Base-by-base conservation (phyloP, 805 yeast genomes). In the Schizosaccharomyces octosporus region DNA sequence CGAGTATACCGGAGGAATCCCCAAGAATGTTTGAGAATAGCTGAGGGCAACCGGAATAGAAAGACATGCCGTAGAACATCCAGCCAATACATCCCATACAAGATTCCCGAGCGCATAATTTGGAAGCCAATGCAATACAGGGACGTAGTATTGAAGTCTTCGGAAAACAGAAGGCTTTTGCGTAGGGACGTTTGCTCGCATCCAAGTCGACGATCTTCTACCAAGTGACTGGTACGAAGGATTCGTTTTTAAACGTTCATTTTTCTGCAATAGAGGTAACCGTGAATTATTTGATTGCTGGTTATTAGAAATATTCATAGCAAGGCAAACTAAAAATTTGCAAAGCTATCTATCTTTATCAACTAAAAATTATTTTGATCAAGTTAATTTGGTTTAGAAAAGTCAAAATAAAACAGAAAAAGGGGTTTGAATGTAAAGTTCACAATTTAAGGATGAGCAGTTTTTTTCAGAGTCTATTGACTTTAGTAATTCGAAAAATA, bases 1-100 rank as follows among this genome's bases (percentile, higher is more conserved):
- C 0, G 96, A 96, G 65, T 84, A 80, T 2, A 84, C 70, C 0
- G 95, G 86, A 11, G 93, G 90, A 13, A 87, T 83, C 66, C 83
- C 87, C 1, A 95, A 94, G 57, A 88, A 75, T 0, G 94, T 82
- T 0, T 87, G 82, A 3, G 95, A 93, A 67, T 84, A 84, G 1
- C 85, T 79, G 78, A 83, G 76, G n/a, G 88, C 84, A 61, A 90
- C 74, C 0, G 98, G 97, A 59, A 90, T 81, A 69, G 89, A 97
- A 71, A 88, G 90, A 4, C 93, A 83, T 0, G 95, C 96, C 43
- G 89, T 71, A 0, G 97, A 82, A 4, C 87, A 67, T 0, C 98
- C 97, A 1, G 96, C 95, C 19, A 84, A 71, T 7, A 85, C 67
- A 68, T 90, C 98, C 29, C 82, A 78, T 7, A 77, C 64, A 54